phyloP scores from a whole-genome alignment of 2,329 filamentous ascomycete genomes.

The Orbilia quercus region DNA sequence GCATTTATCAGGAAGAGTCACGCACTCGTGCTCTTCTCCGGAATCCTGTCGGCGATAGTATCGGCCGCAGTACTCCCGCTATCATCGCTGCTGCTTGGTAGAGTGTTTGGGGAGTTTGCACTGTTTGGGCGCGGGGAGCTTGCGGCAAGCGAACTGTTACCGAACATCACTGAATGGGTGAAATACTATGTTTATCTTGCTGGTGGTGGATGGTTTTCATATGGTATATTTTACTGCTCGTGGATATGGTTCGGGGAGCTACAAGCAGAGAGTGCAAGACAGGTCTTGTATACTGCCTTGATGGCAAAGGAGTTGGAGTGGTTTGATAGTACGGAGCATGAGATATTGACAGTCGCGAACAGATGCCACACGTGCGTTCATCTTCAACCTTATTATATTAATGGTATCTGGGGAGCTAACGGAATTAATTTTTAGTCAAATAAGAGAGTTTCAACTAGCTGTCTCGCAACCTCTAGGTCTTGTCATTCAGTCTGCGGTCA shows the following conservation, averaged over 20 bases:
- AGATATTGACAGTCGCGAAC: slow-evolving; percentile 62
- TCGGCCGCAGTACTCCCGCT: slow-evolving; percentile 62
- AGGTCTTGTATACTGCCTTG: slow-evolving; percentile 74
- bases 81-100: slow-evolving; percentile 57
- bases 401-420: slow-evolving; percentile 67
- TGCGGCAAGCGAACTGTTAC: slow-evolving; percentile 67
- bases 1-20: slow-evolving; percentile 55
- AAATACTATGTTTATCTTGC: slow-evolving; percentile 69
- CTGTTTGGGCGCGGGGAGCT: slow-evolving; percentile 71
- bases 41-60: slow-evolving; percentile 60
- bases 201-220: slow-evolving; percentile 73
- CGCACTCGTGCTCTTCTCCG: slow-evolving; percentile 50
- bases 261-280: slow-evolving; percentile 75
- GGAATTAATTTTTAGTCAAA: slow-evolving; percentile 79
- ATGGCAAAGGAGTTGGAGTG: slow-evolving; percentile 80
- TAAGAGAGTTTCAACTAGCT: slow-evolving; percentile 81
- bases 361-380: slow-evolving; percentile 45
- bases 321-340: slow-evolving; percentile 80
- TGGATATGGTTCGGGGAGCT: slow-evolving; percentile 86
- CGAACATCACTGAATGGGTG: slow-evolving; percentile 70
- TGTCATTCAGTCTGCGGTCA: slow-evolving; percentile 73
- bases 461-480: slow-evolving; percentile 83
- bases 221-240: slow-evolving; percentile 73
- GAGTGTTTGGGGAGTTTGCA: slow-evolving; percentile 69
- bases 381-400: slow-evolving; percentile 65